A percentile compares a stretch with the other conserved stretches of the same genome.
phyloP scores from a whole-genome alignment of 106 monocot species.

The Platanthera zijinensis region DNA sequence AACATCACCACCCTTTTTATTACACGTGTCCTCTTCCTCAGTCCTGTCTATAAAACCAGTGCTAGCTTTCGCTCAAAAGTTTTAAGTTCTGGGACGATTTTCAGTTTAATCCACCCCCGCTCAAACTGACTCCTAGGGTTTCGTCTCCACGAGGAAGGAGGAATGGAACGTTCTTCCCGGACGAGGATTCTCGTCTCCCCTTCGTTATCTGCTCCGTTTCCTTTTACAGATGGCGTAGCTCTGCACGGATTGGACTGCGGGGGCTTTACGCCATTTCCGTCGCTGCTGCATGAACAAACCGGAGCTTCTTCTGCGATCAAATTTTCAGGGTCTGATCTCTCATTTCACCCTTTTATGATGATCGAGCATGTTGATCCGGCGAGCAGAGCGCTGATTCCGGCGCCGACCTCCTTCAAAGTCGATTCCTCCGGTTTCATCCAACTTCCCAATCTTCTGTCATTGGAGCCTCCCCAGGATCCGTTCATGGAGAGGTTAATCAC shows the following conservation, averaged over 20 bases:
- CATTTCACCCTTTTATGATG: not conserved
- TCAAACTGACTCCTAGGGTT: not conserved
- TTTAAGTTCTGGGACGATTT: not conserved
- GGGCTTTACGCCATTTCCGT: not conserved
- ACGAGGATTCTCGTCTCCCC: constrained; percentile 12
- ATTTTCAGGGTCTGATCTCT: not conserved
- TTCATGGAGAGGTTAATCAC: not conserved
- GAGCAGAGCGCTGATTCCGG: not conserved
- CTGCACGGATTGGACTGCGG: not conserved
- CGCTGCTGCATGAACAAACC: not conserved
- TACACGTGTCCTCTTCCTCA: not conserved
- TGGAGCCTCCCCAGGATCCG: not conserved
- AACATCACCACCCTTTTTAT: not conserved
- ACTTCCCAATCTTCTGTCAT: constrained; percentile 8
- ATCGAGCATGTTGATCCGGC: not conserved
- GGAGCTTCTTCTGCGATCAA: not conserved
- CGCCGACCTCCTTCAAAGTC: not conserved
- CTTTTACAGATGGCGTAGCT: not conserved
- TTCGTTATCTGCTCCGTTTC: not conserved
- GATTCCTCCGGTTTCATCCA: not conserved
- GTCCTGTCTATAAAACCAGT: not conserved
- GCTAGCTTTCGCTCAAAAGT: not conserved
- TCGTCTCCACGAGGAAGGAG: not conserved
- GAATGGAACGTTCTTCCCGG: constrained; percentile 2
- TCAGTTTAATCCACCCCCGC: not conserved